phyloP scores from a whole-genome alignment of 495 filamentous ascomycete genomes.

The Daldinia loculata region DNA sequence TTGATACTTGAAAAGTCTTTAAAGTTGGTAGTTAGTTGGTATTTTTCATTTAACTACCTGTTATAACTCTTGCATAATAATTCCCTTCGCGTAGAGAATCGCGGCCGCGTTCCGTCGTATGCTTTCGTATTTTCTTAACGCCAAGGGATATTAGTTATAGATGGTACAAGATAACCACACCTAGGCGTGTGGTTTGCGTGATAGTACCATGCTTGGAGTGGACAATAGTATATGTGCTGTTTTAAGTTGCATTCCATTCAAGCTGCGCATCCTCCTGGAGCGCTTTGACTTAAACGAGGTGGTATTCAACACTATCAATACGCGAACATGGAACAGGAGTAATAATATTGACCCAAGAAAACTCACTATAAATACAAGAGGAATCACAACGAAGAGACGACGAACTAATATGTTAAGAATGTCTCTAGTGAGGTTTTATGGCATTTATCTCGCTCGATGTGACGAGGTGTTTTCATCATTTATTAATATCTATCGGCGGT shows the following conservation, averaged over 20 bases:
- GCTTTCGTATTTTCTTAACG: neutral
- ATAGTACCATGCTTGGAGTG: too few relatives aligned
- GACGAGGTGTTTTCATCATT: neutral
- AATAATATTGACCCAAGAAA: neutral
- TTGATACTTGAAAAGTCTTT: neutral
- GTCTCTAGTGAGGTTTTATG: neutral
- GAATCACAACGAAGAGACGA: neutral
- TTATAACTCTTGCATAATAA: neutral
- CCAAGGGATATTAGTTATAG: neutral
- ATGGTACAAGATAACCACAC: neutral
- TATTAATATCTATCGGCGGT: neutral
- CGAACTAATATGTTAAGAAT: neutral
- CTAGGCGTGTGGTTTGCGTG: neutral
- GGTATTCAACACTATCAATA: neutral
- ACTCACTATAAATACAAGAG: neutral
- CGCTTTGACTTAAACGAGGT: constrained; percentile 7
- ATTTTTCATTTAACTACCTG: too few relatives aligned
- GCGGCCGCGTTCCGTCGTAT: neutral
- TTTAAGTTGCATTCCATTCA: constrained; percentile 23
- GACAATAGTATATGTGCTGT: neutral
- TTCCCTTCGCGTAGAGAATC: neutral
- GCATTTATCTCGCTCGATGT: neutral
- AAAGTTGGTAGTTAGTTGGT: too few relatives aligned
- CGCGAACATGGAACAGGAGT: neutral
- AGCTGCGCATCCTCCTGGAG: constrained; percentile 16